A percentile compares a stretch with the other conserved stretches of the same genome.
These are phyloP conservation scores for Monosporozyma yasuniensis DNA, from an alignment of 805 yeast species.

Conservation along the genomic window DNA sequence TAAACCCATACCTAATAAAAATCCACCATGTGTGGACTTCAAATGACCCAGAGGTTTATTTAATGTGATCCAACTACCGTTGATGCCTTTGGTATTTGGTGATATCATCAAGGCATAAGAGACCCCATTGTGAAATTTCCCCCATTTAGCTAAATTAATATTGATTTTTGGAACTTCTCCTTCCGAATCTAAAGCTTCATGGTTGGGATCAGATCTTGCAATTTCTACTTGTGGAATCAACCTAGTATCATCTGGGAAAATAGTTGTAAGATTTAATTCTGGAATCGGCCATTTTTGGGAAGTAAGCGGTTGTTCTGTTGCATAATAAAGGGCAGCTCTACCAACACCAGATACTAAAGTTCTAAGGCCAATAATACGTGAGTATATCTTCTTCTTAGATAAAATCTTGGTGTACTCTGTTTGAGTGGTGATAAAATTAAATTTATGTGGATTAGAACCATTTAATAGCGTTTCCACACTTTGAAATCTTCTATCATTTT, in stretches of 20 bases:
- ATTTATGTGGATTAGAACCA: slow-evolving; percentile 16
- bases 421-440: slow-evolving; percentile 28
- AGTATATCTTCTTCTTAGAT: slow-evolving; percentile 46
- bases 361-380: slow-evolving; percentile 54
- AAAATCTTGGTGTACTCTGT: slow-evolving; percentile 50
- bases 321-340: slow-evolving; percentile 23
- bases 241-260: slow-evolving; percentile 60
- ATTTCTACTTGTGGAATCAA: slow-evolving; percentile 39
- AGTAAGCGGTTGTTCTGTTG: slow-evolving; percentile 54
- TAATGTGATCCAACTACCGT: slow-evolving; percentile 86
- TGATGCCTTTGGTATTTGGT: slow-evolving; percentile 47
- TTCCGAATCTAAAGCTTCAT: slow-evolving; percentile 39
- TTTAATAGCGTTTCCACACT: slow-evolving; percentile 65
- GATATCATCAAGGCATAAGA: slow-evolving; percentile 77
- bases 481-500: slow-evolving; percentile 67
- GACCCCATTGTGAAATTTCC: slow-evolving; percentile 85
- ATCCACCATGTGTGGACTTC: slow-evolving; percentile 87
- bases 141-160: slow-evolving; percentile 51
- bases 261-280: slow-evolving; percentile 56
- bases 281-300: slow-evolving; percentile 83
- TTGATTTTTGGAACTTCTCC: slow-evolving; percentile 3
- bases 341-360: slow-evolving; percentile 47
- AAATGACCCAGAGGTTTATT: slow-evolving; percentile 57
- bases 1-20: slow-evolving; percentile 81
- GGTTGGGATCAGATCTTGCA: neutral